Evolutionary conservation across 257 asterid species (phyloP).

Genomic region (Primulina huaijiensis): DNA sequence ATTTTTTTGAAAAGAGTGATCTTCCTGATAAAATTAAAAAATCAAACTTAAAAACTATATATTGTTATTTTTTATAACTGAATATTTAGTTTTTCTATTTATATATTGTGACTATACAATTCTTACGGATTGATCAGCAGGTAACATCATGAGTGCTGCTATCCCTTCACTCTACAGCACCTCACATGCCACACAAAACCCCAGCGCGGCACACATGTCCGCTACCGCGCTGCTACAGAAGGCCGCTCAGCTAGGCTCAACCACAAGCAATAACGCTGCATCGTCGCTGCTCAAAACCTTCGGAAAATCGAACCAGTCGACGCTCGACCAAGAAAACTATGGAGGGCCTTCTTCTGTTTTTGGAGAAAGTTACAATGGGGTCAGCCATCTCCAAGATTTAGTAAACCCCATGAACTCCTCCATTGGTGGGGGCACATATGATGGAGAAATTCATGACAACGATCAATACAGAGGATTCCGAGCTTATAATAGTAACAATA

Average conservation of each 20-base stretch:
- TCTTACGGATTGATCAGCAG: conserved; percentile 20
- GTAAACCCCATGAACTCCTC: conserved; percentile 33
- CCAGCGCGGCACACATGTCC: conserved; percentile 45
- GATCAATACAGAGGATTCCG: conserved; percentile 34
- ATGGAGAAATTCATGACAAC: conserved; percentile 10
- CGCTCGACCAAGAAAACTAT: conserved; percentile 27
- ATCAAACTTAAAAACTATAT: too few species aligned
- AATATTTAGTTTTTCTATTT: not conserved
- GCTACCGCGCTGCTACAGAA: conserved; percentile 84
- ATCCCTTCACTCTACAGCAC: conserved; percentile 61
- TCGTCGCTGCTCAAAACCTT: conserved; percentile 51
- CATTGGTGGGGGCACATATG: conserved; percentile 17
- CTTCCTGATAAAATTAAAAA: too few species aligned
- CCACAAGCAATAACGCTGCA: conserved; percentile 36
- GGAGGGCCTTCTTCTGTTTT: conserved; percentile 20
- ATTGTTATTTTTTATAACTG: too few species aligned
- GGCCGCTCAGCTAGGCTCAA: conserved; percentile 71
- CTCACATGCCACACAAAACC: conserved; percentile 32
- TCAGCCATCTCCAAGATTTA: conserved; percentile 43
- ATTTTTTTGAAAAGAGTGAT: too few species aligned
- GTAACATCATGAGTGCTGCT: conserved; percentile 48
- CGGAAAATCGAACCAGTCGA: conserved; percentile 27
- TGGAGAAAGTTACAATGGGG: conserved; percentile 24
- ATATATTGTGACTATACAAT: not conserved
- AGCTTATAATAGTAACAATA: conserved; percentile 9